A percentile compares a stretch with the other conserved stretches of the same genome.
These are phyloP conservation scores for Aspergillus pseudonomiae DNA, from an alignment of 2,329 filamentous ascomycete species.

Conservation along the genomic window DNA sequence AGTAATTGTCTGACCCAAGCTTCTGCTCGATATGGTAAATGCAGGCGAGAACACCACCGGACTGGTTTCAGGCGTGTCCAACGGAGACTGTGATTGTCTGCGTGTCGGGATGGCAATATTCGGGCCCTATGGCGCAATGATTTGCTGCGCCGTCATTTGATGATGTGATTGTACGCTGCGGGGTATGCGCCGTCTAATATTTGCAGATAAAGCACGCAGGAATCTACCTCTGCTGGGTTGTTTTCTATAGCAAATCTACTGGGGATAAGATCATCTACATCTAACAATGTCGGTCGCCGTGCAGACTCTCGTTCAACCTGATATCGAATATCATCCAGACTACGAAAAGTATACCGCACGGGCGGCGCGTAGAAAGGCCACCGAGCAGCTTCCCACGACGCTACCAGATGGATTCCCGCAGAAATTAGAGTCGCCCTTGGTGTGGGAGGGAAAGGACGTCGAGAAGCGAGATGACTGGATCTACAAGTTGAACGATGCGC, in stretches of 20 bases:
- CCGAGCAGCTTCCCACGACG: constrained; percentile 20
- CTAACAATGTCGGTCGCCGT: background rate
- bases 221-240: background rate
- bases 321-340: constrained; percentile 35
- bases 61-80: background rate
- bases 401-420: constrained; percentile 48
- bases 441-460: constrained; percentile 51
- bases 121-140: constrained; percentile 5
- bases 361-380: constrained; percentile 22
- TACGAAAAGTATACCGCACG: constrained; percentile 30
- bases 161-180: constrained; percentile 7
- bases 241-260: background rate
- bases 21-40: background rate
- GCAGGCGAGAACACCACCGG: background rate
- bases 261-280: background rate
- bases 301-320: constrained; percentile 25
- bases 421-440: constrained; percentile 46
- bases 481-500: constrained; percentile 37
- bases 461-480: constrained; percentile 45
- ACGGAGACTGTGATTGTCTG: background rate
- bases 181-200: background rate
- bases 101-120: background rate
- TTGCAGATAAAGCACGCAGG: background rate
- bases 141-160: background rate
- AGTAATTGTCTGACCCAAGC: background rate